Conservation (phyloP, 2,329 filamentous ascomycete genomes). For the Pyricularia pennisetigena region DNA sequence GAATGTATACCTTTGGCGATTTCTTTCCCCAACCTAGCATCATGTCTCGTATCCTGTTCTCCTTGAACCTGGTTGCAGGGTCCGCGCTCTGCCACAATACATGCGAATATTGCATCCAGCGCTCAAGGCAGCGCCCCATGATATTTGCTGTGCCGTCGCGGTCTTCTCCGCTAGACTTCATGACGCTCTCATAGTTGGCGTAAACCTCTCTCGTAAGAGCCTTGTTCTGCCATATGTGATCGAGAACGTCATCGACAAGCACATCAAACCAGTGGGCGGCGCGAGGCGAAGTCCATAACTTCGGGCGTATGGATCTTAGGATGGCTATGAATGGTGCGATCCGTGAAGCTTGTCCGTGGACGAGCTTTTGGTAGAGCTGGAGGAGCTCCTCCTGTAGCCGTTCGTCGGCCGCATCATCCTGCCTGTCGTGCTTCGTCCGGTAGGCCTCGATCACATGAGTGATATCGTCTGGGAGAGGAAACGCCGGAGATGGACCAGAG, state of each 20-base stretch:
- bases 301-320: slow-evolving; percentile 52
- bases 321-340: slow-evolving; percentile 59
- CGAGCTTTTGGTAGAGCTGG: slow-evolving; percentile 53
- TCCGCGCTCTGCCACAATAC: slow-evolving; percentile 24
- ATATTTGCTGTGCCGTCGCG: slow-evolving; percentile 36
- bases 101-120: slow-evolving; percentile 43
- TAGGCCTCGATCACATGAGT: slow-evolving; percentile 54
- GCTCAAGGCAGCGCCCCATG: slow-evolving; percentile 42
- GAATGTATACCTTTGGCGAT: slow-evolving; percentile 41
- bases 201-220: slow-evolving; percentile 54
- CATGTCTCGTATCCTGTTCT: slow-evolving; percentile 39
- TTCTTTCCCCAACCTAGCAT: slow-evolving; percentile 55
- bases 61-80: slow-evolving; percentile 30
- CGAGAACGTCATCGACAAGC: slow-evolving; percentile 42
- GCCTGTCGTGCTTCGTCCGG: slow-evolving; percentile 54
- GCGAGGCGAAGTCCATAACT: slow-evolving; percentile 51
- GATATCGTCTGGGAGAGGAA: slow-evolving; percentile 60
- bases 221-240: slow-evolving; percentile 51
- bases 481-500: slow-evolving; percentile 27
- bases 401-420: slow-evolving; percentile 60
- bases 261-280: slow-evolving; percentile 65
- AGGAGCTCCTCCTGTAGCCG: slow-evolving; percentile 66
- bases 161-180: slow-evolving; percentile 51
- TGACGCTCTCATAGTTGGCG: slow-evolving; percentile 52
- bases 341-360: slow-evolving; percentile 44